Percentiles rank a stretch among this genome's conserved stretches.
phyloP scores from a whole-genome alignment of 2,329 filamentous ascomycete species.

The Epichloe festucae region DNA sequence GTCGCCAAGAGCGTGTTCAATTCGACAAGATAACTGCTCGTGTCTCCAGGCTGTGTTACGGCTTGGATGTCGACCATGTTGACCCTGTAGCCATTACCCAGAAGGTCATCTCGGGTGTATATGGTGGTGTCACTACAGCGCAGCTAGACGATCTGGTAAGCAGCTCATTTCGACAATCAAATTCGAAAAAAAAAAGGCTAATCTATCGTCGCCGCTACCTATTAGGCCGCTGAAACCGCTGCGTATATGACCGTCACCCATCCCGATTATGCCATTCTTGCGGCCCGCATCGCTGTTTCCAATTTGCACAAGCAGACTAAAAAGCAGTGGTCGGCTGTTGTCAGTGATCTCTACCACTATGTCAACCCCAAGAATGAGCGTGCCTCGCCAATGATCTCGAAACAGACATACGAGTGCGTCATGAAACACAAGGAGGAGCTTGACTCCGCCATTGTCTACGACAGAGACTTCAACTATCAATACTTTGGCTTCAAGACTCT shows the following conservation, averaged over 20 bases:
- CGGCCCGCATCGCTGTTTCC: conserved; percentile 94
- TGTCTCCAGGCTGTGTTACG: conserved; percentile 95
- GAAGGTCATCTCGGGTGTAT: conserved; percentile 98
- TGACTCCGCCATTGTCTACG: conserved; percentile 97
- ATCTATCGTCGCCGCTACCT: not conserved
- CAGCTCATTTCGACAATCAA: conserved; percentile 9
- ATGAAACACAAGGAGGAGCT: conserved; percentile 95
- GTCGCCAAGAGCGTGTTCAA: conserved; percentile 98
- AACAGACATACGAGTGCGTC: conserved; percentile 80
- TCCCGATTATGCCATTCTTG: conserved; percentile 96
- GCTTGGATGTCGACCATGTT: conserved; percentile 85
- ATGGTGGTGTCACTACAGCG: conserved; percentile 91
- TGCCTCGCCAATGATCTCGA: conserved; percentile 85
- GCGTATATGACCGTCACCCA: conserved; percentile 99
- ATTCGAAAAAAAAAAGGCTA: not conserved
- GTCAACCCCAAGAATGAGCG: conserved; percentile 85
- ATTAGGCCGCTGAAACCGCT: conserved; percentile 89
- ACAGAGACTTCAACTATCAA: conserved; percentile 99
- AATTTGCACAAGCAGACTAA: conserved; percentile 99
- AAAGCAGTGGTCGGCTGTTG: conserved; percentile 97
- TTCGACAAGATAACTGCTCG: conserved; percentile 99
- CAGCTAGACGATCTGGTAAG: conserved; percentile 94
- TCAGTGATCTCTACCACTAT: conserved; percentile 89
- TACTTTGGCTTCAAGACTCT: conserved; percentile 99
- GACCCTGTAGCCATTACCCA: conserved; percentile 97